Evolutionary conservation across 805 yeast species (phyloP), one percentile per base, ranked within the genome.

Genomic region (Suhomyces sp.): DNA sequence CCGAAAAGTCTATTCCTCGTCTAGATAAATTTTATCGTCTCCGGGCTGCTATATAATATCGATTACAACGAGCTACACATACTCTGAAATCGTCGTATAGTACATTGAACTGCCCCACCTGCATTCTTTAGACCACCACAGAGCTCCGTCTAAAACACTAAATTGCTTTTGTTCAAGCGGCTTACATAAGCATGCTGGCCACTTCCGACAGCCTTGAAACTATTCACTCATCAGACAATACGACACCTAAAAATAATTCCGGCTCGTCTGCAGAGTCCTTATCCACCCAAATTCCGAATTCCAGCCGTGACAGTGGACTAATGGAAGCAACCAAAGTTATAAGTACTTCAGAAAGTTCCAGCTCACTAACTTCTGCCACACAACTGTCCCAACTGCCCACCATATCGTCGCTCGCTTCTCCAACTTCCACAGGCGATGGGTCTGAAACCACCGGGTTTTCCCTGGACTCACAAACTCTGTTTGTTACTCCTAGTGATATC

Each of bases 321-420:
- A n/a, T 38, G 42, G 24, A 38, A 38, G 22, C 23, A 5, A 38
- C 23, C 10, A 8, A 13, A 10, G 24, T 12, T 19, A 38, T 38
- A 38, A 36, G 41, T 36, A 19, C 42, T 38, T 19, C 42, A 5
- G 23, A 38, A 10, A 17, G 22, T 38, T n/a, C 6, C 7, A 29
- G 4, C 33, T 29, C 3, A 12, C 40, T 17, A 10, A 36, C 47
- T 12, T 42, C 48, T 15, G 40, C 49, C 19, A 48, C 46, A 13
- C 46, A 24, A 22, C 35, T 9, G 36, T 10, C 53, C 45, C 47
- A 22, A 12, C 45, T 48, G 36, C 41, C 53, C 41, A 49, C 58
- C 48, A 46, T 48, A 23, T 44, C 48, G 31, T 50, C 57, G 19
- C 41, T 45, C 29, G 46, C 44, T 24, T 35, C 31, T 17, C 40